Conservation (phyloP, 1,139 yeast species). For the Meyerozyma elateridarum region DNA sequence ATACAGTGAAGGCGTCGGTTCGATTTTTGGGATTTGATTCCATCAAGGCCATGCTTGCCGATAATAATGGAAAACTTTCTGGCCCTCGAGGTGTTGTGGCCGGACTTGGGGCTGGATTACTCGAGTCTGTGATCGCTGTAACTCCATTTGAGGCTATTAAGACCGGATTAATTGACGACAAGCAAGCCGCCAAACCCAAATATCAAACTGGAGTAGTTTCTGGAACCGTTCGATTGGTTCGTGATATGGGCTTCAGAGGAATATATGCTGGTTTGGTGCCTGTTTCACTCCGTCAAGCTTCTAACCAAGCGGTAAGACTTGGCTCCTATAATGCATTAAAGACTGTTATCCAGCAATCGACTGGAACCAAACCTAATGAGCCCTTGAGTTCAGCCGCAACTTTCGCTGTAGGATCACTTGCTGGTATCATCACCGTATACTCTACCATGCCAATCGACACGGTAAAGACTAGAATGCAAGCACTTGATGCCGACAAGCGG, state of each 20-base stretch:
- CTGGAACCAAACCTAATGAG: slow-evolving; percentile 58
- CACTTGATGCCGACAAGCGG: slow-evolving; percentile 68
- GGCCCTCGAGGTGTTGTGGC: slow-evolving; percentile 92
- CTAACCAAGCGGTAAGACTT: slow-evolving; percentile 89
- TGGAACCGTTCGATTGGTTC: slow-evolving; percentile 59
- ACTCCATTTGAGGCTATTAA: slow-evolving; percentile 97
- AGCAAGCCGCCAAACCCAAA: slow-evolving; percentile 67
- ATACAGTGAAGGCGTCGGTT: slow-evolving; percentile 92
- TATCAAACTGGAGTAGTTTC: slow-evolving; percentile 65
- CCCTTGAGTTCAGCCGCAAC: slow-evolving; percentile 80
- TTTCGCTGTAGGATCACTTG: slow-evolving; percentile 85
- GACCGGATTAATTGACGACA: slow-evolving; percentile 92
- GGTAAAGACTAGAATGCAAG: slow-evolving; percentile 96
- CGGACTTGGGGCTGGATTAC: slow-evolving; percentile 92
- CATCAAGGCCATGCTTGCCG: slow-evolving; percentile 71
- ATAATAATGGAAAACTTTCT: slow-evolving; percentile 79
- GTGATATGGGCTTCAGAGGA: slow-evolving; percentile 78
- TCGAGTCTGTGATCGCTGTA: slow-evolving; percentile 89
- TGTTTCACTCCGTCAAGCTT: slow-evolving; percentile 91
- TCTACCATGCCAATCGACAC: slow-evolving; percentile 98
- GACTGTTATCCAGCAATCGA: slow-evolving; percentile 69
- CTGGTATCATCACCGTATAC: slow-evolving; percentile 91
- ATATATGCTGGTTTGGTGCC: slow-evolving; percentile 88
- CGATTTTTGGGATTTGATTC: slow-evolving; percentile 90
- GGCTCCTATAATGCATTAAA: slow-evolving; percentile 92